Percentiles rank a stretch among this genome's conserved stretches.
Conservation (phyloP, 2,329 filamentous ascomycete species). For the Rachicladosporium sp. region DNA sequence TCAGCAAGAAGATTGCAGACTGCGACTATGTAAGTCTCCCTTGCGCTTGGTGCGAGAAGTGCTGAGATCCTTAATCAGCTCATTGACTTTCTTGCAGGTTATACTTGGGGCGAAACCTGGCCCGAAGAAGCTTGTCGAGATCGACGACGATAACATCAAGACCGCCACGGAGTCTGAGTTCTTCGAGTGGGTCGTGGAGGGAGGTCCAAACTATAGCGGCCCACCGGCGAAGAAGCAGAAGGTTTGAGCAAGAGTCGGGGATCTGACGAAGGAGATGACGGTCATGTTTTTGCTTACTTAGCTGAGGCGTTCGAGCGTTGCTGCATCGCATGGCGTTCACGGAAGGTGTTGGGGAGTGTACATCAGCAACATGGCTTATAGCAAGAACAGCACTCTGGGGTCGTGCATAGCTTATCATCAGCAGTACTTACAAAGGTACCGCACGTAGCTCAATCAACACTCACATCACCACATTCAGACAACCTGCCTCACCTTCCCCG, state of each 20-base stretch:
- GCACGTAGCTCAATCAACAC: too few species aligned
- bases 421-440: too few species aligned
- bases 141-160: constrained; percentile 6
- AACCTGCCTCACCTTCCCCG: constrained; percentile 46
- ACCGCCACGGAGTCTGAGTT: constrained; percentile 10
- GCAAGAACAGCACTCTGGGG: too few species aligned
- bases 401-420: too few species aligned
- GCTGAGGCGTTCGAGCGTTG: not conserved
- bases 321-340: not conserved
- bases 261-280: not conserved
- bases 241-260: constrained; percentile 3
- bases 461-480: constrained; percentile 18
- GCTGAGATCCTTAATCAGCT: too few species aligned
- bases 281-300: not conserved
- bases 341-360: not conserved
- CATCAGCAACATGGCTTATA: not conserved
- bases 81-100: not conserved
- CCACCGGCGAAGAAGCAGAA: constrained; percentile 5
- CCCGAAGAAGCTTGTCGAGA: constrained; percentile 12
- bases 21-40: constrained; percentile 1
- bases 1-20: constrained; percentile 7
- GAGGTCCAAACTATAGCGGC: not conserved
- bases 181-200: constrained; percentile 6
- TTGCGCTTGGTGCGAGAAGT: too few species aligned
- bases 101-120: constrained; percentile 9